Conservation (phyloP, 352 stramenopile genomes). For the Phytophthora citricola region DNA sequence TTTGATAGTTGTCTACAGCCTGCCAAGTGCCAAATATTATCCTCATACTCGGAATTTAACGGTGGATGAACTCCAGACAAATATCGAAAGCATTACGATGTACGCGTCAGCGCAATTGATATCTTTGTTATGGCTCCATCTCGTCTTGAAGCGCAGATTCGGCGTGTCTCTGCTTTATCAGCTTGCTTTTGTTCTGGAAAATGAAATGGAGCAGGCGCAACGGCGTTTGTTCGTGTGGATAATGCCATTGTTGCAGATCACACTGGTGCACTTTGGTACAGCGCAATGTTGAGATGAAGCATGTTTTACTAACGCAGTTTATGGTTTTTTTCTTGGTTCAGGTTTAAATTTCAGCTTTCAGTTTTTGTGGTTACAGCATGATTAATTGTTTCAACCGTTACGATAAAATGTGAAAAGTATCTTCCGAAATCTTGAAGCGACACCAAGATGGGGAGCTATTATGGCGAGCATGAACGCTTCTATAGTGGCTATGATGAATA, state of each 20-base stretch:
- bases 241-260: slow-evolving; percentile 30
- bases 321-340: not conserved
- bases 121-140: slow-evolving; percentile 7
- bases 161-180: slow-evolving; percentile 30
- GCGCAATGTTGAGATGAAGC: not conserved
- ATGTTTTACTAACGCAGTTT: not conserved
- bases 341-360: slow-evolving; percentile 23
- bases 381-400: too few species aligned
- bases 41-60: slow-evolving; percentile 3
- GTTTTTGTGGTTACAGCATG: slow-evolving; percentile 8
- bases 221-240: slow-evolving; percentile 37
- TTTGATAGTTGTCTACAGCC: slow-evolving; percentile 16
- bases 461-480: slow-evolving; percentile 14
- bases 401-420: not conserved
- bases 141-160: slow-evolving; percentile 17
- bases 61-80: slow-evolving; percentile 7
- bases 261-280: slow-evolving; percentile 34
- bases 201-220: slow-evolving; percentile 29
- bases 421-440: slow-evolving; percentile 17
- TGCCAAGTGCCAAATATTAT: slow-evolving; percentile 39
- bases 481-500: slow-evolving; percentile 74
- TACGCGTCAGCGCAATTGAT: slow-evolving; percentile 1
- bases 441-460: slow-evolving; percentile 34
- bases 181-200: slow-evolving; percentile 50
- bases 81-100: slow-evolving; percentile 1